Conservation (phyloP, 208 protist species). For the Trypanosomatidae sp. region DNA sequence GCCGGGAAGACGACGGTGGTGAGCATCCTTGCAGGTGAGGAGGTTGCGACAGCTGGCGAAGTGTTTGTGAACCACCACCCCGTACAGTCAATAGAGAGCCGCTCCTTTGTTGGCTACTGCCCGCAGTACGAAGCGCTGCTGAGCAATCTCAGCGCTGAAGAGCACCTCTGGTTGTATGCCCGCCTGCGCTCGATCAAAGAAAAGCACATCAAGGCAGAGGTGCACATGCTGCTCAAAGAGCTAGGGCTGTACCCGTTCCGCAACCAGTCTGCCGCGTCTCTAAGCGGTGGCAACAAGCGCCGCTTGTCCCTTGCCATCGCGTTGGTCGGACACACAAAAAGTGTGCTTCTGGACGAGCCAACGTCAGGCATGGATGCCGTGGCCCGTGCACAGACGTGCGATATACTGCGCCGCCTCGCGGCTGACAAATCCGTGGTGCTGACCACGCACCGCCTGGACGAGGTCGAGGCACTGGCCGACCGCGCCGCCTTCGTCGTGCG, state of each 20-base stretch:
- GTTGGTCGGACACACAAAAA: conserved; percentile 80
- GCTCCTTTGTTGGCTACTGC: conserved; percentile 92
- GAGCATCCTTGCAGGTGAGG: conserved; percentile 79
- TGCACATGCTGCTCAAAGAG: conserved; percentile 46
- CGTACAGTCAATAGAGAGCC: conserved; percentile 31
- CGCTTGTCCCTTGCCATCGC: conserved; percentile 87
- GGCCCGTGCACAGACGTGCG: conserved; percentile 75
- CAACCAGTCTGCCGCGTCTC: conserved; percentile 38
- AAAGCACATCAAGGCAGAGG: conserved; percentile 41
- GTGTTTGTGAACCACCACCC: conserved; percentile 67
- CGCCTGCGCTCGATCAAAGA: conserved; percentile 62
- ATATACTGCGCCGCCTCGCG: conserved; percentile 68
- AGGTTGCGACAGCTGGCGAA: conserved; percentile 63
- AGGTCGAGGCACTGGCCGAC: conserved; percentile 82
- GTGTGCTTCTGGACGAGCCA: conserved; percentile 89
- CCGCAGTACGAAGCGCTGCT: conserved; percentile 96
- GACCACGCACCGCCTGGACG: conserved; percentile 91
- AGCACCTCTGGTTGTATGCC: conserved; percentile 93
- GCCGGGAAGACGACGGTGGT: conserved; percentile 92
- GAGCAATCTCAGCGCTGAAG: conserved; percentile 83
- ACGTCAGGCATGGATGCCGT: conserved; percentile 88
- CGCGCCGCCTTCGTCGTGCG: conserved; percentile 89
- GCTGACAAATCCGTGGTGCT: conserved; percentile 63
- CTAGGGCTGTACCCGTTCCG: conserved; percentile 51
- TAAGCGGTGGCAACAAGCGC: conserved; percentile 89